phyloP scores from a whole-genome alignment of 495 filamentous ascomycete genomes.

The Trichodelitschia bisporula region DNA sequence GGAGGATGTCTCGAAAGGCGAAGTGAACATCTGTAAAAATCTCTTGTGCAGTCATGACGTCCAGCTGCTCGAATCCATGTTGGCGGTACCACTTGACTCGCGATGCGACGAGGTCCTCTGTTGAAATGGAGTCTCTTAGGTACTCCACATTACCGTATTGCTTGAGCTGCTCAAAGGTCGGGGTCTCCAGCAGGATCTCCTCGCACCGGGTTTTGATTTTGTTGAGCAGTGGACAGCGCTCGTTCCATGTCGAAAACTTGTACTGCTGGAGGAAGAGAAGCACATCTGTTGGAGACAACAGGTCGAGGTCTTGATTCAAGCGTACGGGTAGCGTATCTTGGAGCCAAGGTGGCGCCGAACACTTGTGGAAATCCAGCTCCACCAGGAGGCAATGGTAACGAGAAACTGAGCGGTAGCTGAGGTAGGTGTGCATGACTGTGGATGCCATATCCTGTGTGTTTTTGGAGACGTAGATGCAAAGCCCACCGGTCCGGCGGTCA shows the following conservation, averaged over 20 bases:
- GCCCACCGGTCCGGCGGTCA: constrained; percentile 15
- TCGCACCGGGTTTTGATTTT: constrained; percentile 12
- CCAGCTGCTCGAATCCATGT: constrained; percentile 21
- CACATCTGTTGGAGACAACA: constrained; percentile 26
- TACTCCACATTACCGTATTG: constrained; percentile 24
- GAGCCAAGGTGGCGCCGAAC: constrained; percentile 11
- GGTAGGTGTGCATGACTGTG: constrained; percentile 30
- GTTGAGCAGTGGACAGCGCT: constrained; percentile 6
- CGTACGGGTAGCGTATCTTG: constrained; percentile 20
- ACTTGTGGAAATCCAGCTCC: constrained; percentile 21
- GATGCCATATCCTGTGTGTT: constrained; percentile 24
- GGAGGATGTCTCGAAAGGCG: constrained; percentile 18
- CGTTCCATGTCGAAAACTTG: constrained; percentile 16
- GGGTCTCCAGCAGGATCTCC: constrained; percentile 23
- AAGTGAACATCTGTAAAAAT: constrained; percentile 24
- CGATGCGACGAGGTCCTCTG: constrained; percentile 19
- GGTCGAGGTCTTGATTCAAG: constrained; percentile 25
- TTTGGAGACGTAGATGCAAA: constrained; percentile 29
- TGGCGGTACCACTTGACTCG: constrained; percentile 27
- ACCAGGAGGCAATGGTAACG: constrained; percentile 26
- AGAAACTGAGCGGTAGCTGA: constrained; percentile 23
- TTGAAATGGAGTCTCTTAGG: constrained; percentile 20
- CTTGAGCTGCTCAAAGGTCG: constrained; percentile 24
- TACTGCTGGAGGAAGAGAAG: constrained; percentile 26
- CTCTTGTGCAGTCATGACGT: constrained; percentile 14